These are phyloP conservation scores for Pluteus cervinus DNA, from an alignment of 768 basidiomycete species.

Conservation along the genomic window DNA sequence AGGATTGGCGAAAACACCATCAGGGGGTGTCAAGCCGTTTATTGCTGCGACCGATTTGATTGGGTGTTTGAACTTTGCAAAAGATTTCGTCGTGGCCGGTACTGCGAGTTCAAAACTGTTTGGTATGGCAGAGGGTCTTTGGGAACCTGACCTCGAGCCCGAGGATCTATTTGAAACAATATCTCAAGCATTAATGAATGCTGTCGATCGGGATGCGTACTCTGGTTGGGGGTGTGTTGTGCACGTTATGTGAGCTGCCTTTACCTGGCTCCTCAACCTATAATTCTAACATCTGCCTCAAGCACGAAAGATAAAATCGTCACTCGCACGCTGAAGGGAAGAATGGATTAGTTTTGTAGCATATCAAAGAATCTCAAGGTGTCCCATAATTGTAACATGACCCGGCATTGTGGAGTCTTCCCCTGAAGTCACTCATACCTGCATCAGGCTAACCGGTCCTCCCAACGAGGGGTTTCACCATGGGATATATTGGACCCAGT, in stretches of 20 bases:
- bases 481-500: not conserved
- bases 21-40: constrained; percentile 79
- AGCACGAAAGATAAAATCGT: constrained; percentile 73
- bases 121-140: constrained; percentile 96
- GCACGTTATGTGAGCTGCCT: constrained; percentile 78
- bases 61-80: constrained; percentile 88
- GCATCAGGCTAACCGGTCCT: too few relatives aligned
- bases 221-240: constrained; percentile 97
- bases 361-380: too few relatives aligned
- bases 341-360: constrained; percentile 70
- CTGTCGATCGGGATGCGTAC: constrained; percentile 92
- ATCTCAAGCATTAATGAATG: constrained; percentile 91
- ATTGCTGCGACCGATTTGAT: constrained; percentile 94
- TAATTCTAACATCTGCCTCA: constrained; percentile 9
- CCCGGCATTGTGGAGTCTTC: too few relatives aligned
- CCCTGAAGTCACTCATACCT: too few relatives aligned
- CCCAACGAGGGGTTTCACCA: too few relatives aligned
- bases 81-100: constrained; percentile 96
- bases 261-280: constrained; percentile 1
- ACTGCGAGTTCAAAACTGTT: constrained; percentile 89
- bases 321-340: constrained; percentile 81
- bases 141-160: constrained; percentile 95
- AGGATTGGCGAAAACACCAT: constrained; percentile 70
- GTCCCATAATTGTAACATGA: too few relatives aligned
- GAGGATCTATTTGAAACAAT: constrained; percentile 99